Evolutionary conservation across 192 early-diverging fungal genomes (phyloP), one percentile per base, ranked within the genome.

Genomic region (Coemansia aciculifera): DNA sequence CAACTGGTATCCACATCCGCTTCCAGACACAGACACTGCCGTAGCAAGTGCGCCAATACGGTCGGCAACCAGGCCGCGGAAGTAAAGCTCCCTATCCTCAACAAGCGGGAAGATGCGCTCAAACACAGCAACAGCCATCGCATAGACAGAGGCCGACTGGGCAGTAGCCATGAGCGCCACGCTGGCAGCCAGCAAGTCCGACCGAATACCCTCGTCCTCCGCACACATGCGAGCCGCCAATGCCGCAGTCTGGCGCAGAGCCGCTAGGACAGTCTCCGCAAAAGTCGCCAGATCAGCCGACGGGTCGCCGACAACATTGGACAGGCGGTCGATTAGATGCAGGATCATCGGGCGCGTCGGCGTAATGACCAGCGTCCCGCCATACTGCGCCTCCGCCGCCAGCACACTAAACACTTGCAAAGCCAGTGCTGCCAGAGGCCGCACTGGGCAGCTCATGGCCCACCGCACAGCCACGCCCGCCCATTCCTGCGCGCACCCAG

Each of bases 381-480:
- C 77, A 34, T 62, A 48, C 43, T 70, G 81, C 34, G 81, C 76
- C 49, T 83, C 76, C 0, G 67, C 63, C 0, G 69, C 77, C 38
- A 83, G 62, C 8, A 52, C 69, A 8, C 81, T 72, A 51, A 75
- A 78, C 27, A 68, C 48, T 44, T 78, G 81, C 23, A 75, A 38
- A 1, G 75, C 72, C 27, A 83, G 56, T 0, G 59, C 60, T 0
- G 75, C 76, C 19, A 75, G 56, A 11, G 73, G 64, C 10, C 75
- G 62, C 29, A 83, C 77, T 0, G 69, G 68, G 34, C 81, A 78
- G n/a, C 70, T 56, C 81, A 78, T 78, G 5, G 81, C 76, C 75
- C 75, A 83, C 36, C 74, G 67, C 52, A 83, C 73, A 1, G 81
- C 67, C 19, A 68, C 69, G 21, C 56, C 64, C 3, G 77, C 81